Evolutionary conservation across 2,329 filamentous ascomycete species (phyloP), one percentile per base, ranked within the genome.

Genomic region (Cladobotryum protrusum): DNA sequence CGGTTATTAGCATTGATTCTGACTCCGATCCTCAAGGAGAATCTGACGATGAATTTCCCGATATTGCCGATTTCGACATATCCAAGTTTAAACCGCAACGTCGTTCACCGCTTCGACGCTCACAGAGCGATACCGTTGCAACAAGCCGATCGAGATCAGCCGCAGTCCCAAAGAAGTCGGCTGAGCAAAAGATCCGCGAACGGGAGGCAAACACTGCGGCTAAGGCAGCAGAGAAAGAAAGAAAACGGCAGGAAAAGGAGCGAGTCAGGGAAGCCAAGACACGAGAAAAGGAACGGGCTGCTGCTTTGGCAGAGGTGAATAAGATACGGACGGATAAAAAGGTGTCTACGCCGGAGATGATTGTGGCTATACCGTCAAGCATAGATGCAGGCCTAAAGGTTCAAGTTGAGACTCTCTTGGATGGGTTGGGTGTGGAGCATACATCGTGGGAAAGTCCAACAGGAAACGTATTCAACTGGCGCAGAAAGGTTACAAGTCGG

Each of bases 291-390:
- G 77, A 83, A 55, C 72, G 73, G 3, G 81, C 79, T 11, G 78
- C 80, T 6, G 85, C 87, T 7, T 68, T 91, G 18, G 81, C 81
- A 3, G 82, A 87, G 54, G 86, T 83, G 39, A 92, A 92, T 67
- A 89, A 85, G 59, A 68, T 84, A 9, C 81, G 82, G 46, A 82
- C 80, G 0, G 83, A 89, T 67, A 89, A 88, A 68, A 89, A 87
- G 57, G 70, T 83, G 0, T 86, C 86, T 0, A 79, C 82, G 0
- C 77, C 77, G 0, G 87, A 93, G 64, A 92, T 93, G 87, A 83
- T 92, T 45, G 75, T 89, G 2, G 80, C 88, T 57, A 70, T 92
- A 19, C 78, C 87, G 0, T 66, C 68, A 0, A 76, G 74, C 2
- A 67, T 92, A 1, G 67, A 76, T 18, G 64, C 73, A 0, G 70